Evolutionary conservation across 2,329 filamentous ascomycete genomes (phyloP).

Genomic region (Helotiales sp.): DNA sequence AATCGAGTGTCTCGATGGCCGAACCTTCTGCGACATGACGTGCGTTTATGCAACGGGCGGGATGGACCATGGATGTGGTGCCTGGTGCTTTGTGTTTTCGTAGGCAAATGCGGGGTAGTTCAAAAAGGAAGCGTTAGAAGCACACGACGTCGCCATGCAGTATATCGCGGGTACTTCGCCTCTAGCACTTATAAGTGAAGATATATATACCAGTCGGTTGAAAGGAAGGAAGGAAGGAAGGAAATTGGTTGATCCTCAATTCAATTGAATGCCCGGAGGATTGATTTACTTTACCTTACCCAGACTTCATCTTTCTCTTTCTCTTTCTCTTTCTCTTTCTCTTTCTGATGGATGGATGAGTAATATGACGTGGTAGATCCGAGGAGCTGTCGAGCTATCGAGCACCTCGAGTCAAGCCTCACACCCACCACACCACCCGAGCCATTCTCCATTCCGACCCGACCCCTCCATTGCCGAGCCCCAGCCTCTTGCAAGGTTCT

Average conservation of each 20-base stretch:
- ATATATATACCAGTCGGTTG: slow-evolving; percentile 1
- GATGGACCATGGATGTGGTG: not conserved
- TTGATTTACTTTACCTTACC: no score
- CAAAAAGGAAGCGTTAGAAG: not conserved
- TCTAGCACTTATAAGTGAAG: not conserved
- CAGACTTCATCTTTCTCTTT: no score
- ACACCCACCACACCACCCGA: slow-evolving; percentile 10
- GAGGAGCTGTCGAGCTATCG: no score
- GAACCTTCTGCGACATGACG: slow-evolving; percentile 22
- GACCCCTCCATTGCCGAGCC: not conserved
- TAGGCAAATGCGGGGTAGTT: slow-evolving; percentile 2
- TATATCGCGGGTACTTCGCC: no score
- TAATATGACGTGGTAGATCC: slow-evolving; percentile 28
- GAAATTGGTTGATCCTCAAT: not conserved
- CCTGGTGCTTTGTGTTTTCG: not conserved
- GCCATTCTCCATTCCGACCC: slow-evolving; percentile 10
- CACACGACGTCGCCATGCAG: slow-evolving; percentile 19
- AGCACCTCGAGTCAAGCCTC: no score
- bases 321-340: no score
- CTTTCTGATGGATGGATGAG: not conserved
- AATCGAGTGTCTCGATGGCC: slow-evolving; percentile 5
- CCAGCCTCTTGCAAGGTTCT: slow-evolving; percentile 7
- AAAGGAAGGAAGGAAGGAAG: no score
- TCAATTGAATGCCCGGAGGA: not conserved
- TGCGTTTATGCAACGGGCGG: slow-evolving; percentile 8